These are phyloP conservation scores for Leucocoprinus leucothites DNA, from an alignment of 768 basidiomycete species.

Conservation along the genomic window DNA sequence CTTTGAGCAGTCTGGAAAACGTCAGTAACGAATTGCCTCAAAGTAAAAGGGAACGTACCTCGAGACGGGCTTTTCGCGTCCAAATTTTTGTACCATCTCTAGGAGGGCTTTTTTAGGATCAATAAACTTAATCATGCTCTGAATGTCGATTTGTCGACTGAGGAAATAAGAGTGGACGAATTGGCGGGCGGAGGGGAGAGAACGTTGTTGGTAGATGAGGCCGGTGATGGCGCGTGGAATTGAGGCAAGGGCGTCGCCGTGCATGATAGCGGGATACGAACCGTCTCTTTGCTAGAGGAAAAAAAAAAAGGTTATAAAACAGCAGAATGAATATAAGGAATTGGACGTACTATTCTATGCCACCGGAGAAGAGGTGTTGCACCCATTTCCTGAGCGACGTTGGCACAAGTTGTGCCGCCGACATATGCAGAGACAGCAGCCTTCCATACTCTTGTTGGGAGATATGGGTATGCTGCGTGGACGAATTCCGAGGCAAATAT, in stretches of 20 bases:
- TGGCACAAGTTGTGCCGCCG: slow-evolving; percentile 78
- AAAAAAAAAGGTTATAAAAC: not conserved
- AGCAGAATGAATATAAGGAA: not conserved
- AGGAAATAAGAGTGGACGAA: slow-evolving; percentile 92
- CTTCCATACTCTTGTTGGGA: slow-evolving; percentile 89
- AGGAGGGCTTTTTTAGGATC: slow-evolving; percentile 58
- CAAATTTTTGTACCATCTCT: slow-evolving; percentile 75
- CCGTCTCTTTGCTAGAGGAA: slow-evolving; percentile 42
- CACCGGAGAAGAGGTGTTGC: slow-evolving; percentile 75
- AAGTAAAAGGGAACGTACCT: slow-evolving; percentile 32
- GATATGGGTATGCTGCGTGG: slow-evolving; percentile 77
- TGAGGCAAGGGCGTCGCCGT: slow-evolving; percentile 86
- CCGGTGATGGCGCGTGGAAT: slow-evolving; percentile 86
- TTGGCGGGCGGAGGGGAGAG: slow-evolving; percentile 79
- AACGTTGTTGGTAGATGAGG: slow-evolving; percentile 84
- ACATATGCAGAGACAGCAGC: slow-evolving; percentile 91
- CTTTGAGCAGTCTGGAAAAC: slow-evolving; percentile 72
- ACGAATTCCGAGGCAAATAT: slow-evolving; percentile 87
- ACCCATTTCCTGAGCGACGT: slow-evolving; percentile 84
- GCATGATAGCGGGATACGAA: slow-evolving; percentile 51
- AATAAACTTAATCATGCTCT: slow-evolving; percentile 32
- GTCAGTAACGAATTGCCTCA: not conserved
- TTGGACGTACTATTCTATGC: slow-evolving; percentile 64
- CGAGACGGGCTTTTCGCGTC: slow-evolving; percentile 66
- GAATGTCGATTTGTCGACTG: slow-evolving; percentile 76